Evolutionary conservation across 2,329 filamentous ascomycete species (phyloP), one percentile per base, ranked within the genome.

Genomic region (Ciborinia camelliae): DNA sequence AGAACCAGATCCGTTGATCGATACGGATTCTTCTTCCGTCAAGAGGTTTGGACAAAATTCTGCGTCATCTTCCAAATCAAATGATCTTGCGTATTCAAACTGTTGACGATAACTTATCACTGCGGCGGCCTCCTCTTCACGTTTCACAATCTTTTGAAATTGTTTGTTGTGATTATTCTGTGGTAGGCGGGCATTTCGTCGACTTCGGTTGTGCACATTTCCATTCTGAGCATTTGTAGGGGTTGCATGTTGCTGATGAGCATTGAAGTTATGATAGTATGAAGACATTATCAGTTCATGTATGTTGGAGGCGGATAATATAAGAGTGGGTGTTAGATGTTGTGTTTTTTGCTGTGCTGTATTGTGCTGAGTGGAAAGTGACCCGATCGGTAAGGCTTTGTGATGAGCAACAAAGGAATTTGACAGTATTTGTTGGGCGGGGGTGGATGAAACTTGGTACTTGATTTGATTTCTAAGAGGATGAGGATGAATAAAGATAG

Each of bases 11-110:
- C 92, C 96, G 79, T 94, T 91, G 71, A 97, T 96, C 63, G 92
- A 97, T 73, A 93, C 89, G 76, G 96, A 82, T 91, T 97, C 70
- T 54, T 57, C 73, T 69, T 97, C 93, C 43, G 92, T 96, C 81
- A 98, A 82, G 72, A 98, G 85, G 76, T 89, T 88, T 68, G 94
- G 94, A 79, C 93, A 97, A 79, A 98, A 98, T 78, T 97, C 90
- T 80, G 97, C 84, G 77, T 98, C 94, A 76, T 98, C 94, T 75
- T 97, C 94, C 68, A 98, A 84, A 72, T 98, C 94, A 75, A 98
- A 98, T 12, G 93, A 97, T 66, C 92, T 87, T 66, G 91, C 92
- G 69, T 92, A 90, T 80, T 98, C 93, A 72, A 96, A 96, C 75
- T 92, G 89, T 71, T 86, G 86, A 72, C 94, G 90, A 81, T 96